Conservation (phyloP, 306 rosid species). For the Senna siamea region DNA sequence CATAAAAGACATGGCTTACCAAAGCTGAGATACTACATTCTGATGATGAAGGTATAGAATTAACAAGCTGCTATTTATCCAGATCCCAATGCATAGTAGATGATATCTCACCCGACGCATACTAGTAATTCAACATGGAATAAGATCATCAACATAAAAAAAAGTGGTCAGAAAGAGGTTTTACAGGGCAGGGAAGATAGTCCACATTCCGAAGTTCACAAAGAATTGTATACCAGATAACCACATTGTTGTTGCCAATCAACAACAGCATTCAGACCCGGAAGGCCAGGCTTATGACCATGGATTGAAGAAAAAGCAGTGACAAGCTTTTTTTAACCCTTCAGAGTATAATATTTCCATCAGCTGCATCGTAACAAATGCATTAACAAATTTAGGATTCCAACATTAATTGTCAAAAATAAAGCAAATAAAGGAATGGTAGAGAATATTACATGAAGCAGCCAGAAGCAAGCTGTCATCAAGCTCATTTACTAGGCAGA, state of each 20-base stretch:
- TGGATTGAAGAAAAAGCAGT: slow-evolving; percentile 95
- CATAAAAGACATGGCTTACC: slow-evolving; percentile 53
- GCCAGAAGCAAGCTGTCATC: slow-evolving; percentile 98
- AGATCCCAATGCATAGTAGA: slow-evolving; percentile 90
- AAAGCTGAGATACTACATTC: slow-evolving; percentile 90
- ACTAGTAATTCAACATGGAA: slow-evolving; percentile 70
- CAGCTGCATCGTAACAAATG: slow-evolving; percentile 55
- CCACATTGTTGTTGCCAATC: slow-evolving; percentile 99
- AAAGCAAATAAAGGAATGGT: slow-evolving; percentile 18
- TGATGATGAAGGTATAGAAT: slow-evolving; percentile 78
- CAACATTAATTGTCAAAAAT: background rate
- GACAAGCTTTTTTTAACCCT: slow-evolving; percentile 86
- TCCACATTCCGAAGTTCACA: slow-evolving; percentile 31
- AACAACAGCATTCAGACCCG: slow-evolving; percentile 86
- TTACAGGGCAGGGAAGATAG: background rate
- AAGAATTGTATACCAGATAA: slow-evolving; percentile 72
- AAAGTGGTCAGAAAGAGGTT: slow-evolving; percentile 1
- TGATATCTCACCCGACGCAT: slow-evolving; percentile 88
- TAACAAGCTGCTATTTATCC: slow-evolving; percentile 84
- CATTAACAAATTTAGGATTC: slow-evolving; percentile 24
- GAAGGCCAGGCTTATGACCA: slow-evolving; percentile 89
- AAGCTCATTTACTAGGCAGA: slow-evolving; percentile 94
- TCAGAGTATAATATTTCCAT: slow-evolving; percentile 80
- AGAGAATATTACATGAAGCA: slow-evolving; percentile 78
- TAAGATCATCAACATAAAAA: slow-evolving; percentile 31